Evolutionary conservation across 441 rosid species (phyloP).

Genomic region (Populus hybrid): DNA sequence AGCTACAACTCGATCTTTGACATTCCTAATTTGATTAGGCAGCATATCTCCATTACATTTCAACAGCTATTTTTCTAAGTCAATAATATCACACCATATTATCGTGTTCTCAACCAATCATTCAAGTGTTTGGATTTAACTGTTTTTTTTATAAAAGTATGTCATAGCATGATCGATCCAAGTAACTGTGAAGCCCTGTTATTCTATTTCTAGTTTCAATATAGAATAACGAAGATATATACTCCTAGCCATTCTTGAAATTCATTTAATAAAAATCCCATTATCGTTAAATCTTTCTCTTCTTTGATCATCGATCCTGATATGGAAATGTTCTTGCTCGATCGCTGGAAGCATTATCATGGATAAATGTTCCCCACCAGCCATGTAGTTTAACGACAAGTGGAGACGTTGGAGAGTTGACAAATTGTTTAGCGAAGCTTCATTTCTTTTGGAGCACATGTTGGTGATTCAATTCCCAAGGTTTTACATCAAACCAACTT

Average conservation of each 20-base stretch:
- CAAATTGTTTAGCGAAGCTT: not conserved
- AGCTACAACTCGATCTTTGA: not conserved
- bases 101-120: too few relatives aligned
- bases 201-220: too few relatives aligned
- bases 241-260: too few relatives aligned
- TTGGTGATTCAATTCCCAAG: not conserved
- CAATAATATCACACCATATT: not conserved
- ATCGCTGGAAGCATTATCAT: not conserved
- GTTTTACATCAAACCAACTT: too few relatives aligned
- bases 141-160: too few relatives aligned
- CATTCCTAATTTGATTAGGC: constrained; percentile 15
- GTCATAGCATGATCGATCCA: too few relatives aligned
- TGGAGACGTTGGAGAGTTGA: not conserved
- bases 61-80: not conserved
- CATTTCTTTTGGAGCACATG: not conserved
- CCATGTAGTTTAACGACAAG: not conserved
- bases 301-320: not conserved
- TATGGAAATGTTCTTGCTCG: not conserved
- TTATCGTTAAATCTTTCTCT: too few relatives aligned
- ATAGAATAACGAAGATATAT: too few relatives aligned
- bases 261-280: too few relatives aligned
- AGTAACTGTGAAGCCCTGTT: too few relatives aligned
- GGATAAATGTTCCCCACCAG: not conserved
- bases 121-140: too few relatives aligned
- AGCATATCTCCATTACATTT: not conserved